Evolutionary conservation across 2,329 filamentous ascomycete genomes (phyloP).

Genomic region (Westerdykella ornata): DNA sequence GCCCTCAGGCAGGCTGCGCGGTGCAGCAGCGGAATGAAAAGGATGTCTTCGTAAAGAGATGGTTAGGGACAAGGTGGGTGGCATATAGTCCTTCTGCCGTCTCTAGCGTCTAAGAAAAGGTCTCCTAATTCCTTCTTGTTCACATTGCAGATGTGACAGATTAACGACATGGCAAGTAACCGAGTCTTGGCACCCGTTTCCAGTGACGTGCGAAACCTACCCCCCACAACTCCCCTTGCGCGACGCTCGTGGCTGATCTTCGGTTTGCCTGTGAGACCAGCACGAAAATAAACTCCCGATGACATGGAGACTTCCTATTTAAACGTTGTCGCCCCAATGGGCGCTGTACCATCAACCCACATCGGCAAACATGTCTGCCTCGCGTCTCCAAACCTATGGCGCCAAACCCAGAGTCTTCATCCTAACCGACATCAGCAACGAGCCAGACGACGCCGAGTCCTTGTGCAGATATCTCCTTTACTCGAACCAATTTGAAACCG

Average conservation of each 20-base stretch:
- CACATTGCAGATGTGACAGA: too few relatives aligned
- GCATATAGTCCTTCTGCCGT: too few relatives aligned
- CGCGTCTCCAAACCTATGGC: conserved; percentile 21
- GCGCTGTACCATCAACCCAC: not conserved
- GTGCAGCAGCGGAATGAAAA: too few relatives aligned
- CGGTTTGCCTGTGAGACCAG: not conserved
- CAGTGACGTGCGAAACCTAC: not conserved
- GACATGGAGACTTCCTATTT: not conserved
- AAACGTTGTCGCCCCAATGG: not conserved
- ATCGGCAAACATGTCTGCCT: conserved; percentile 15
- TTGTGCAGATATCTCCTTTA: conserved; percentile 36
- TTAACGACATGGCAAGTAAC: not conserved
- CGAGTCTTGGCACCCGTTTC: not conserved
- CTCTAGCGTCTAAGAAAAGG: too few relatives aligned
- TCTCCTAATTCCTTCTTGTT: too few relatives aligned
- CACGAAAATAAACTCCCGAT: not conserved
- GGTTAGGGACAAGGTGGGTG: too few relatives aligned
- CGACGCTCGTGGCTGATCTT: not conserved
- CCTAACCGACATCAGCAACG: conserved; percentile 37
- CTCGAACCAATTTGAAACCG: conserved; percentile 35
- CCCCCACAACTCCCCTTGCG: not conserved
- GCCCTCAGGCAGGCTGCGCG: not conserved
- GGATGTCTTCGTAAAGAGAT: too few relatives aligned
- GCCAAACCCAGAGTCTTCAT: conserved; percentile 38
- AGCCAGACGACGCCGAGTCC: conserved; percentile 37